Conservation (phyloP, 2,329 filamentous ascomycete species). For the Thelonectria rubi region DNA sequence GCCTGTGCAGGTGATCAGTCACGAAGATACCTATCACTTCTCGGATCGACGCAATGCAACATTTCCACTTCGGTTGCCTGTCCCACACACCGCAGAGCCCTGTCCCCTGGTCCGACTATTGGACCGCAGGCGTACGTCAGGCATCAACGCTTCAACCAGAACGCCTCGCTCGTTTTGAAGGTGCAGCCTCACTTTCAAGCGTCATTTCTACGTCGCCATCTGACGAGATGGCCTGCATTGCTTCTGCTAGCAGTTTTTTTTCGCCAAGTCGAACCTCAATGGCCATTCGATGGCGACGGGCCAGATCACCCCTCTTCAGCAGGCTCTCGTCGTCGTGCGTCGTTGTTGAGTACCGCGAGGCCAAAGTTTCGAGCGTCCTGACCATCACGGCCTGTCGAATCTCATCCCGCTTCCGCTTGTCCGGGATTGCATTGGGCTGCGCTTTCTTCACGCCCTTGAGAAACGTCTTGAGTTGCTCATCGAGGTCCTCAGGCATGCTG, state of each 20-base stretch:
- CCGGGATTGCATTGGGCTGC: constrained; percentile 52
- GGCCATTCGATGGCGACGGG: constrained; percentile 65
- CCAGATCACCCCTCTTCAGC: constrained; percentile 43
- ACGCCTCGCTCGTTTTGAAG: constrained; percentile 45
- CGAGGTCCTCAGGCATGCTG: constrained; percentile 60
- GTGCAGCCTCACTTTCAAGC: constrained; percentile 37
- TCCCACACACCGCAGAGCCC: not conserved
- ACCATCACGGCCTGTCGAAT: constrained; percentile 53
- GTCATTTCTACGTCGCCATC: constrained; percentile 39
- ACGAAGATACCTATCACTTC: constrained; percentile 13
- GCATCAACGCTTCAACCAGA: constrained; percentile 27
- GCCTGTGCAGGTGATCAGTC: constrained; percentile 8
- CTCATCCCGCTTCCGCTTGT: constrained; percentile 61
- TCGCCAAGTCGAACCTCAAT: constrained; percentile 75
- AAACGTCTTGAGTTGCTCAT: constrained; percentile 59
- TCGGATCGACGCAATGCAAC: constrained; percentile 8
- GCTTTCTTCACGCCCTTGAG: constrained; percentile 60
- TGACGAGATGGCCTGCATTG: constrained; percentile 51
- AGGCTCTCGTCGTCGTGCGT: constrained; percentile 53
- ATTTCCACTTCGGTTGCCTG: constrained; percentile 6
- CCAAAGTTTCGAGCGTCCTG: constrained; percentile 49
- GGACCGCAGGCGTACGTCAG: not conserved
- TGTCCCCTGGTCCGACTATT: not conserved
- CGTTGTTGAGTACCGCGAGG: constrained; percentile 54
- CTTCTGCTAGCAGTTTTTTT: constrained; percentile 70